A percentile compares a stretch with the other conserved stretches of the same genome.
Conservation (phyloP, 164 flowering plant genomes). For the Aristolochia contorta region DNA sequence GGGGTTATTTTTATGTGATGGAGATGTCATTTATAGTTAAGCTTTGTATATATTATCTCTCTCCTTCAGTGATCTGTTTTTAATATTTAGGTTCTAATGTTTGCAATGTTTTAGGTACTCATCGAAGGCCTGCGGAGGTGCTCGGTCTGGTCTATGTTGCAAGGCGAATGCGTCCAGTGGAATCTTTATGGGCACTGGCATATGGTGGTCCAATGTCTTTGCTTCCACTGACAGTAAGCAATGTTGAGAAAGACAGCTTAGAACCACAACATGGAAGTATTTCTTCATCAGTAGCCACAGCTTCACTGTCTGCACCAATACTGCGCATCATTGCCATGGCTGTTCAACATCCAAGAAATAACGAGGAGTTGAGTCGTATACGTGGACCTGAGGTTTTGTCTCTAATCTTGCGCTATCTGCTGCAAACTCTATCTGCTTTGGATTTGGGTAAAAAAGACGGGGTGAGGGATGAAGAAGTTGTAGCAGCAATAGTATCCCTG, state of each 20-base stretch:
- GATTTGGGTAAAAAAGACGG: conserved; percentile 50
- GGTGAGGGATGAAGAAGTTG: conserved; percentile 89
- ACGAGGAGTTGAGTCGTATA: conserved; percentile 71
- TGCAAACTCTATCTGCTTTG: conserved; percentile 63
- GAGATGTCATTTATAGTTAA: neutral
- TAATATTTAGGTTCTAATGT: neutral
- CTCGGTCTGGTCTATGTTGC: conserved; percentile 98
- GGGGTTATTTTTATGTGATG: neutral
- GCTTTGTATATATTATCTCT: no score
- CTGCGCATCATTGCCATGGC: conserved; percentile 81
- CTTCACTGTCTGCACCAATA: conserved; percentile 75
- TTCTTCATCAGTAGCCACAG: conserved; percentile 50
- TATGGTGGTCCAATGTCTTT: conserved; percentile 95
- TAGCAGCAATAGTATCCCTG: conserved; percentile 76
- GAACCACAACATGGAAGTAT: conserved; percentile 55
- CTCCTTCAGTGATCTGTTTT: neutral
- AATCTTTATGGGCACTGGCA: conserved; percentile 92
- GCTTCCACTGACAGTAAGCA: conserved; percentile 72
- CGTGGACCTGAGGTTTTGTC: conserved; percentile 89
- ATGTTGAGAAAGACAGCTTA: conserved; percentile 57
- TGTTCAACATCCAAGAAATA: conserved; percentile 78
- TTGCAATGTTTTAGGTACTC: conserved; percentile 45
- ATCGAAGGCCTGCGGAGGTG: conserved; percentile 93
- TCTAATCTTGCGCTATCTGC: conserved; percentile 61
- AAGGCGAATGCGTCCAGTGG: conserved; percentile 66